phyloP scores from a whole-genome alignment of 495 filamentous ascomycete genomes.

The Hypoxylon cercidicola region DNA sequence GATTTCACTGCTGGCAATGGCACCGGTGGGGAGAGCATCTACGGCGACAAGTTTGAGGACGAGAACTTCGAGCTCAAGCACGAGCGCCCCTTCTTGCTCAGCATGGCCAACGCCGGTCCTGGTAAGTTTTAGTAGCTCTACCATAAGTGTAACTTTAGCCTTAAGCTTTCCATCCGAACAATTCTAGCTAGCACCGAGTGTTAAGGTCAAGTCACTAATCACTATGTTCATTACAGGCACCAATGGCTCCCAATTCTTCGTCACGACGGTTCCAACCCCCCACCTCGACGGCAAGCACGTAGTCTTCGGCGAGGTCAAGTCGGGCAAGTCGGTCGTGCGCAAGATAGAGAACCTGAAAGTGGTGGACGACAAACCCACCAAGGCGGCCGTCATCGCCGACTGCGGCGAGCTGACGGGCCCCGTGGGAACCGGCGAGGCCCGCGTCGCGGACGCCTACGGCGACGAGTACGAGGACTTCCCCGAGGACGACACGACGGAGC shows the following conservation, averaged over 20 bases:
- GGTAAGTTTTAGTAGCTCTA: slow-evolving; percentile 63
- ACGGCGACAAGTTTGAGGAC: slow-evolving; percentile 97
- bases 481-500: slow-evolving; percentile 72
- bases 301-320: slow-evolving; percentile 95
- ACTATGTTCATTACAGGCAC: slow-evolving; percentile 62
- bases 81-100: slow-evolving; percentile 91
- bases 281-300: slow-evolving; percentile 98
- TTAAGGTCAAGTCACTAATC: slow-evolving; percentile 21
- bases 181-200: neutral
- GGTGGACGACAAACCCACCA: slow-evolving; percentile 79
- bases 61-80: slow-evolving; percentile 97
- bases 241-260: slow-evolving; percentile 98
- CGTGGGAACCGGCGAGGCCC: slow-evolving; percentile 69
- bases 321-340: slow-evolving; percentile 89
- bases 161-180: no score
- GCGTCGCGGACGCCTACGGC: slow-evolving; percentile 79
- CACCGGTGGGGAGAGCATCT: slow-evolving; percentile 97
- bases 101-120: slow-evolving; percentile 97
- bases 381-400: slow-evolving; percentile 78
- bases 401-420: slow-evolving; percentile 85
- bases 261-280: slow-evolving; percentile 92
- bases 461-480: slow-evolving; percentile 97
- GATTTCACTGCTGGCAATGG: slow-evolving; percentile 97
- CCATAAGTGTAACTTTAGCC: slow-evolving; percentile 3
- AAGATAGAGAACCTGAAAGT: slow-evolving; percentile 91